A percentile compares a stretch with the other conserved stretches of the same genome.
phyloP scores from a whole-genome alignment of 192 early-diverging fungal genomes.

The Coemansia sp. region DNA sequence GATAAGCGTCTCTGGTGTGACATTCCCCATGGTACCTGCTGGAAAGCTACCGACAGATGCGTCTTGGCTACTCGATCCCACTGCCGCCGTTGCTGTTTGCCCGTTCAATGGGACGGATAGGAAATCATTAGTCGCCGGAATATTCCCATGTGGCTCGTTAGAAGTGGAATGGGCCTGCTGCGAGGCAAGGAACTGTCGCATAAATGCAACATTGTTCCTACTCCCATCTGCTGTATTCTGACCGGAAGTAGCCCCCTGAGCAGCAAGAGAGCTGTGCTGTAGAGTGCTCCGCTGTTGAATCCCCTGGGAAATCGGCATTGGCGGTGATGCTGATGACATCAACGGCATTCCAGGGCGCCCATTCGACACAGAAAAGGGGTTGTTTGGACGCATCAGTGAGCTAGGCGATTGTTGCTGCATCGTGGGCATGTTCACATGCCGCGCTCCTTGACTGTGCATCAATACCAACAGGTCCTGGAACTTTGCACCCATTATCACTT shows the following conservation, averaged over 20 bases:
- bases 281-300: not conserved
- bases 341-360: constrained; percentile 20
- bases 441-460: constrained; percentile 36
- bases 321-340: constrained; percentile 5
- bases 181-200: constrained; percentile 24
- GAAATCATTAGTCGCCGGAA: constrained; percentile 6
- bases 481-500: constrained; percentile 44
- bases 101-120: constrained; percentile 12
- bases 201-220: constrained; percentile 17
- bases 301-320: constrained; percentile 9
- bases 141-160: constrained; percentile 1
- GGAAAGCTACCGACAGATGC: not conserved
- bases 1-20: constrained; percentile 18
- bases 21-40: not conserved
- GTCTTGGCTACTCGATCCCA: not conserved
- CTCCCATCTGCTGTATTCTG: constrained; percentile 8
- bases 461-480: constrained; percentile 41
- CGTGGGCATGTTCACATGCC: not conserved
- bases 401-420: constrained; percentile 7
- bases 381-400: constrained; percentile 11
- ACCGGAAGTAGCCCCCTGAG: not conserved
- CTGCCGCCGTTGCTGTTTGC: constrained; percentile 7
- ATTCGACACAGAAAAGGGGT: constrained; percentile 3
- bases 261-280: not conserved
- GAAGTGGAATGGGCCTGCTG: constrained; percentile 3